phyloP scores from a whole-genome alignment of 1,284 basidiomycete species.

The Moesziomyces antarcticus region DNA sequence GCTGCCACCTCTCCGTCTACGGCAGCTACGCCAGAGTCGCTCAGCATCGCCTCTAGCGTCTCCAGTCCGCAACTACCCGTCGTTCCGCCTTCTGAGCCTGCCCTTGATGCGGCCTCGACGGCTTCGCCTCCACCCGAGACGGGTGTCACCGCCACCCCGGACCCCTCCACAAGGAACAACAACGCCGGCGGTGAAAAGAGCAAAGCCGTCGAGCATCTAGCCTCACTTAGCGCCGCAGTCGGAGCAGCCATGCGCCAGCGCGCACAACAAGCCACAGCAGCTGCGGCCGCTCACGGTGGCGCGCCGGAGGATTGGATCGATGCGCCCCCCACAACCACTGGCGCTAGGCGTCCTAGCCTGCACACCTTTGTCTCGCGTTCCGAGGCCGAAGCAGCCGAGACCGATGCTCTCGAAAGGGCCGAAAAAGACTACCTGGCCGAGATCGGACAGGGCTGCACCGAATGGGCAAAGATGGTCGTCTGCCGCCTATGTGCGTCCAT shows the following conservation, averaged over 20 bases:
- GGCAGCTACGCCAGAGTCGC: conserved; percentile 2
- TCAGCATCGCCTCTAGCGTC: conserved; percentile 1
- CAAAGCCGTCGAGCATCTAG: conserved; percentile 51
- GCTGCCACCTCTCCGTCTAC: conserved; percentile 1
- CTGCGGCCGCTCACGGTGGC: conserved; percentile 13
- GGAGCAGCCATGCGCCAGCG: conserved; percentile 44
- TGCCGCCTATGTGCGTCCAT: conserved; percentile 40
- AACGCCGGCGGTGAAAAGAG: conserved; percentile 28
- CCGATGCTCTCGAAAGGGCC: conserved; percentile 49
- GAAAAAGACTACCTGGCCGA: conserved; percentile 38
- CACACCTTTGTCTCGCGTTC: conserved; percentile 33
- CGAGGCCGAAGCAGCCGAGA: conserved; percentile 51
- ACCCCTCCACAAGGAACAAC: not conserved
- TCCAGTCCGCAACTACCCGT: conserved; percentile 5
- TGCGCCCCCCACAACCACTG: conserved; percentile 6
- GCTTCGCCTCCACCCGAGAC: not conserved
- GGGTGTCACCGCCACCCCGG: not conserved
- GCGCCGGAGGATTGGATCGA: conserved; percentile 31
- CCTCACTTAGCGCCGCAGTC: conserved; percentile 53
- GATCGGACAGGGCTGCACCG: conserved; percentile 46
- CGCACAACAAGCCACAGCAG: conserved; percentile 30
- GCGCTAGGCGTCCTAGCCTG: conserved; percentile 29
- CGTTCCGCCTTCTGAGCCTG: not conserved
- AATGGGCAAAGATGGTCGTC: conserved; percentile 57
- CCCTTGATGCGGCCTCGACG: not conserved